Conservation (phyloP, 805 yeast genomes). For the Monosporozyma servazzii region DNA sequence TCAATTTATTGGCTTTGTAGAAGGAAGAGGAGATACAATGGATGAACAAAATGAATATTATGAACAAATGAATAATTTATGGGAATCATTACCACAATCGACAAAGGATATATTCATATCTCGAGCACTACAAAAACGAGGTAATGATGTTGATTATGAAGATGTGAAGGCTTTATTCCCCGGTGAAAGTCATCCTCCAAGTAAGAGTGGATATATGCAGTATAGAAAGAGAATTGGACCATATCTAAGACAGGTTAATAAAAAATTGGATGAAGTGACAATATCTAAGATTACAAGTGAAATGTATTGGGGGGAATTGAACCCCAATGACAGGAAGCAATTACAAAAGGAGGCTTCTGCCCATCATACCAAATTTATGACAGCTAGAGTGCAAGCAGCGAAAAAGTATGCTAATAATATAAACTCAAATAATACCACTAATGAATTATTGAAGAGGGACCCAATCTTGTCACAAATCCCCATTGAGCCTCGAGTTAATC, state of each 20-base stretch:
- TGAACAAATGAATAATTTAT: slow-evolving; percentile 1
- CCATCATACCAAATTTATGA: background rate
- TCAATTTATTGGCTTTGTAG: slow-evolving; percentile 6
- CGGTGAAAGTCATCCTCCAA: slow-evolving; percentile 1
- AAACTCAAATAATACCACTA: background rate
- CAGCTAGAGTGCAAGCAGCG: background rate
- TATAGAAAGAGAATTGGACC: slow-evolving; percentile 6
- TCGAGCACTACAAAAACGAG: slow-evolving; percentile 2
- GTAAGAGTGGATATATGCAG: slow-evolving; percentile 5
- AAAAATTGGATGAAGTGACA: slow-evolving; percentile 2
- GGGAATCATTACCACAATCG: slow-evolving; percentile 9
- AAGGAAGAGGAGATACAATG: slow-evolving; percentile 5
- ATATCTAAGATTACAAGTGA: slow-evolving; percentile 7
- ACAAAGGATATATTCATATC: slow-evolving; percentile 9
- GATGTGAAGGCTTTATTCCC: slow-evolving; percentile 4
- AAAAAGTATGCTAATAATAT: background rate
- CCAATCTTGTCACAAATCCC: background rate
- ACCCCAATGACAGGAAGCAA: slow-evolving; percentile 1
- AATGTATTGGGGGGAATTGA: slow-evolving; percentile 5
- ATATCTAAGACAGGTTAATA: slow-evolving; percentile 1
- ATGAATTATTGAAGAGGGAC: background rate
- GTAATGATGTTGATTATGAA: background rate
- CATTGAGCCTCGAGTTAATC: background rate
- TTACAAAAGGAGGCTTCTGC: slow-evolving; percentile 6
- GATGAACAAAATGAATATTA: background rate